phyloP scores from a whole-genome alignment of 768 basidiomycete species.

The Pulveroboletus sp. region DNA sequence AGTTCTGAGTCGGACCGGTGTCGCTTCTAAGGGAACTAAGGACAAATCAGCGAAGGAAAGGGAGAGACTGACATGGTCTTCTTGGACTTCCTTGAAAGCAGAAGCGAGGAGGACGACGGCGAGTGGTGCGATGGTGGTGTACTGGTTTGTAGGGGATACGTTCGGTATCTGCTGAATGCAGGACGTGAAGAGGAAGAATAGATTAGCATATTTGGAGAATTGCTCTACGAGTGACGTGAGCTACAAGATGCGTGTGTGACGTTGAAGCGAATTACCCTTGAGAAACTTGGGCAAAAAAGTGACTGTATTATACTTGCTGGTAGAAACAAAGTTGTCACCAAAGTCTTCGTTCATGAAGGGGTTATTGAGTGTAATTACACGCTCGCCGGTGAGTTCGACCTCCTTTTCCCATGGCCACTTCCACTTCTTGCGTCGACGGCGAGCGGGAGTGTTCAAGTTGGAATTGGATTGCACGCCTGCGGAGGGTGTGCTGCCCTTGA shows the following conservation, averaged over 20 bases:
- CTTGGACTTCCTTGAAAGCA: conserved; percentile 92
- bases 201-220: conserved; percentile 97
- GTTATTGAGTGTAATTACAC: conserved; percentile 82
- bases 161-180: conserved; percentile 97
- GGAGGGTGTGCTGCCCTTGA: conserved; percentile 42
- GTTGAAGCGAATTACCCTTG: conserved; percentile 52
- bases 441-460: neutral
- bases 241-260: neutral
- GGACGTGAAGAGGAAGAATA: conserved; percentile 98
- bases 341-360: conserved; percentile 58
- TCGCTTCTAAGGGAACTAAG: conserved; percentile 65
- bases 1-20: conserved; percentile 92
- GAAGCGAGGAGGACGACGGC: conserved; percentile 85
- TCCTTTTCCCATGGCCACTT: conserved; percentile 84
- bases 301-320: conserved; percentile 88
- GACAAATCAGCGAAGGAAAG: neutral
- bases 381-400: conserved; percentile 60
- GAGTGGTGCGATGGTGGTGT: conserved; percentile 92
- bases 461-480: conserved; percentile 25
- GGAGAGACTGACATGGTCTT: conserved; percentile 59
- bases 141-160: conserved; percentile 93
- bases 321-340: conserved; percentile 80
- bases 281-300: conserved; percentile 94
- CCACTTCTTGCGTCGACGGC: conserved; percentile 40
- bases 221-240: conserved; percentile 57